Conservation (phyloP, 192 early-diverging fungal genomes). For the Dissophora globulifera region DNA sequence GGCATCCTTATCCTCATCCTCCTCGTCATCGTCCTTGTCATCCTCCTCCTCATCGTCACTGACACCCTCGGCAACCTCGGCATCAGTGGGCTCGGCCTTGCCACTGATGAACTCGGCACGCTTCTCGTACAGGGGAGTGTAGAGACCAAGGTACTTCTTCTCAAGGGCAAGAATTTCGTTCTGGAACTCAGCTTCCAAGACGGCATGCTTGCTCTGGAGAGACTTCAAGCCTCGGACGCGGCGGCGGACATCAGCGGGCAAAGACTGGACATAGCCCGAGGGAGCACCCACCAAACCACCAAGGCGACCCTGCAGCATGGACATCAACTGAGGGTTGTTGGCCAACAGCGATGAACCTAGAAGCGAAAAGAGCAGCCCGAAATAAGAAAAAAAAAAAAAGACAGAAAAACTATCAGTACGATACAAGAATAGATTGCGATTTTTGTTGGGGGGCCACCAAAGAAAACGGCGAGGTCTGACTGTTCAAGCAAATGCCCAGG, state of each 20-base stretch:
- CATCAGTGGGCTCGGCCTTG: slow-evolving; percentile 87
- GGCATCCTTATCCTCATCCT: slow-evolving; percentile 56
- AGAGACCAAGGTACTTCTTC: slow-evolving; percentile 92
- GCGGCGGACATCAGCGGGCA: slow-evolving; percentile 83
- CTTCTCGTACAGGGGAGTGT: slow-evolving; percentile 92
- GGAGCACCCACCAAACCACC: slow-evolving; percentile 81
- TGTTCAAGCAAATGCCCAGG: too few species aligned
- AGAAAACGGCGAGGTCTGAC: background rate
- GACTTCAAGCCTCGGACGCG: slow-evolving; percentile 89
- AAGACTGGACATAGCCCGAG: slow-evolving; percentile 78
- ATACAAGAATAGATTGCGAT: slow-evolving; percentile 1
- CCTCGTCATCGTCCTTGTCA: slow-evolving; percentile 66
- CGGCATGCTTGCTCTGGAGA: slow-evolving; percentile 88
- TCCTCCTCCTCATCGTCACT: slow-evolving; percentile 71
- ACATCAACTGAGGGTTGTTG: slow-evolving; percentile 73
- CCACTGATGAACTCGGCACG: slow-evolving; percentile 85
- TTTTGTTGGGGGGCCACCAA: background rate
- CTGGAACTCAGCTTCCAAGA: slow-evolving; percentile 88
- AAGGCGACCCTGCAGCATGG: slow-evolving; percentile 82
- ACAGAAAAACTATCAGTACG: background rate
- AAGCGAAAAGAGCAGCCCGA: too few species aligned
- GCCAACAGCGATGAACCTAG: slow-evolving; percentile 14
- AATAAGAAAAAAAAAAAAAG: background rate
- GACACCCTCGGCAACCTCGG: slow-evolving; percentile 76
- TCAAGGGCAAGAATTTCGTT: slow-evolving; percentile 94